Base-by-base conservation (phyloP, 106 monocot species). In the Dendrobium huoshanense region DNA sequence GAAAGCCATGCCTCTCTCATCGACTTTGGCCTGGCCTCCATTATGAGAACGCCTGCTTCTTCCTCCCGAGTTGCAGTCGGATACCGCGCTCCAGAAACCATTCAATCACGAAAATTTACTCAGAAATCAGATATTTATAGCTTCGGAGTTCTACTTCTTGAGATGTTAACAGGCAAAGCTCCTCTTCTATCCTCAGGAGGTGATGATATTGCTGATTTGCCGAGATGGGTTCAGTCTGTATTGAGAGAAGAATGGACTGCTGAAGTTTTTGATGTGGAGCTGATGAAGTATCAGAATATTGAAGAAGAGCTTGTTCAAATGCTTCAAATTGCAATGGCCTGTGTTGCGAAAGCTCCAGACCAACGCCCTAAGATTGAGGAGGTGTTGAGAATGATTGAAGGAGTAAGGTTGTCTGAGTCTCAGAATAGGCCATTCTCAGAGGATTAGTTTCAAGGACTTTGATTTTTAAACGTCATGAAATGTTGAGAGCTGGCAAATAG, bases 211-310 rank as follows among this genome's bases (percentile, higher is more conserved):
- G 80, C 86, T 2, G 90, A 96, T 51, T 72, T 93, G 11, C 84
- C 88, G 1, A 88, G 90, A 61, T 96, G 96, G 96, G 94, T 96
- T 5, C 90, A 92, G 29, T 94, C 94, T 5, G 88, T 96, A 29
- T 89, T 97, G 17, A 47, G 89, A 68, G 97, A 97, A 73, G 97
- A 97, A 75, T 97, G 97, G 97, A 97, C 97, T 0, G 90, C 94
- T 11, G 97, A 97, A 75, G 94, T 97, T 41, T 96, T 96, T 24
- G 96, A 96, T 65, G 90, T 82, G 9, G 94, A 96, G 72, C 77
- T 96, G 72, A 80, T 89, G 79, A 87, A 74, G 79, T 56, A 87
- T 78, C 90, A 80, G 47, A 87, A 94, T 70, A 83, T 88, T 75
- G 96, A 94, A 41, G 51, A 51, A 51, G 93, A 96, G 75, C 81